A percentile compares a stretch with the other conserved stretches of the same genome.
Conservation (phyloP, 768 basidiomycete genomes). For the Mycena galopus region DNA sequence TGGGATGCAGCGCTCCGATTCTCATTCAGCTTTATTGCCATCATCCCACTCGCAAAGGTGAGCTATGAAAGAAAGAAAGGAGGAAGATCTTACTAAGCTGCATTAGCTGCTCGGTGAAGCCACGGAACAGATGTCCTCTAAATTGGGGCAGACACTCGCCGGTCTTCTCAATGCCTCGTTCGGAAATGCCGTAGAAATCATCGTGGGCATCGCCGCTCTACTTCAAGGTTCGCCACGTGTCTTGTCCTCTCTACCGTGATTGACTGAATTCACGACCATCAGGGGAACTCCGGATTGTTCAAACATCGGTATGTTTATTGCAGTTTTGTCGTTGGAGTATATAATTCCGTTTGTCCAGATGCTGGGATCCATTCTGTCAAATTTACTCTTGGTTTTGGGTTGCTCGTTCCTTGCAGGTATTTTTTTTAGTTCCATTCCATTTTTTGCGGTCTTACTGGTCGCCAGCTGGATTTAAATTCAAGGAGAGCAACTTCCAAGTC, state of each 20-base stretch:
- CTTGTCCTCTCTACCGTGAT: neutral
- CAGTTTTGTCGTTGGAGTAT: neutral
- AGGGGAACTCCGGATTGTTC: conserved; percentile 90
- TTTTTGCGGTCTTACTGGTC: conserved; percentile 9
- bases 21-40: conserved; percentile 82
- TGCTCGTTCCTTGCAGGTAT: conserved; percentile 89
- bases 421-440: conserved; percentile 28
- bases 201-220: conserved; percentile 89
- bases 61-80: conserved; percentile 32
- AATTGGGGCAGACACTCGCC: conserved; percentile 87
- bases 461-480: conserved; percentile 72
- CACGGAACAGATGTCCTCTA: conserved; percentile 84
- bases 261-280: conserved; percentile 28
- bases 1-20: conserved; percentile 80
- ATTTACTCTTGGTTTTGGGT: conserved; percentile 90
- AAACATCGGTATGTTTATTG: conserved; percentile 77
- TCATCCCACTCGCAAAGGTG: conserved; percentile 90
- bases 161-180: conserved; percentile 90
- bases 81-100: conserved; percentile 7
- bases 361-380: conserved; percentile 92
- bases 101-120: conserved; percentile 80
- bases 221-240: conserved; percentile 68
- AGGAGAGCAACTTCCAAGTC: conserved; percentile 81
- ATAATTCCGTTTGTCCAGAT: conserved; percentile 59
- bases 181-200: conserved; percentile 89